Evolutionary conservation across 352 stramenopile genomes (phyloP).

Genomic region (Phytophthora ramorum): DNA sequence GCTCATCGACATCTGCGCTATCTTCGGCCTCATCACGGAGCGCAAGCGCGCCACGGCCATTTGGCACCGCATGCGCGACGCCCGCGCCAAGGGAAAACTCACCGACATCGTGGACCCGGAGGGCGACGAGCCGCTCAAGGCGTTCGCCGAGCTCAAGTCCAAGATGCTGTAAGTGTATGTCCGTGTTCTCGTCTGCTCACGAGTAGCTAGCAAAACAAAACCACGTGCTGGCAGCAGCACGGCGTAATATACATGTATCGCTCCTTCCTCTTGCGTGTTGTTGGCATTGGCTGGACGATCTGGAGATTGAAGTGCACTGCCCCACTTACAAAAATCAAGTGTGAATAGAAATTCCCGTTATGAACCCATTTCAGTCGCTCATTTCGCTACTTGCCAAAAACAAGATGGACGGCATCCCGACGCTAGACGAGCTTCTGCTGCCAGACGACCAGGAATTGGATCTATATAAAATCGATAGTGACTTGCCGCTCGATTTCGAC

Average conservation of each 20-base stretch:
- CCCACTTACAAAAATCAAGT: constrained; percentile 1
- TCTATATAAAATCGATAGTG: background rate
- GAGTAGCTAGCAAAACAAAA: background rate
- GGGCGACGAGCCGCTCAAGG: constrained; percentile 51
- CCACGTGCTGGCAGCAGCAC: constrained; percentile 2
- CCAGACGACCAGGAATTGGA: constrained; percentile 12
- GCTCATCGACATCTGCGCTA: constrained; percentile 94
- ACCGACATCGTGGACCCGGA: constrained; percentile 45
- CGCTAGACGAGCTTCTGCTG: constrained; percentile 31
- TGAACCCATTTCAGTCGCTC: constrained; percentile 2
- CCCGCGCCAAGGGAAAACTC: constrained; percentile 44
- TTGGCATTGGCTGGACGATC: too few relatives aligned
- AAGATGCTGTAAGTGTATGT: constrained; percentile 51
- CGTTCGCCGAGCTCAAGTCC: constrained; percentile 68
- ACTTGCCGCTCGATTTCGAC: constrained; percentile 15
- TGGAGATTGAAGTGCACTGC: constrained; percentile 5
- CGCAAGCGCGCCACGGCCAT: constrained; percentile 95
- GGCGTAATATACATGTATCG: constrained; percentile 24
- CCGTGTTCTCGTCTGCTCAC: background rate
- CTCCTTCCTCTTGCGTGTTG: constrained; percentile 1
- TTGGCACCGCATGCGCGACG: constrained; percentile 91
- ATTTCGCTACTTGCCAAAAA: background rate
- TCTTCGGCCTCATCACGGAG: constrained; percentile 93
- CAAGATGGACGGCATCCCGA: constrained; percentile 12
- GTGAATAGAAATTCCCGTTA: background rate